These are phyloP conservation scores for Phytophthora sojae DNA, from an alignment of 352 stramenopile species.

Conservation along the genomic window DNA sequence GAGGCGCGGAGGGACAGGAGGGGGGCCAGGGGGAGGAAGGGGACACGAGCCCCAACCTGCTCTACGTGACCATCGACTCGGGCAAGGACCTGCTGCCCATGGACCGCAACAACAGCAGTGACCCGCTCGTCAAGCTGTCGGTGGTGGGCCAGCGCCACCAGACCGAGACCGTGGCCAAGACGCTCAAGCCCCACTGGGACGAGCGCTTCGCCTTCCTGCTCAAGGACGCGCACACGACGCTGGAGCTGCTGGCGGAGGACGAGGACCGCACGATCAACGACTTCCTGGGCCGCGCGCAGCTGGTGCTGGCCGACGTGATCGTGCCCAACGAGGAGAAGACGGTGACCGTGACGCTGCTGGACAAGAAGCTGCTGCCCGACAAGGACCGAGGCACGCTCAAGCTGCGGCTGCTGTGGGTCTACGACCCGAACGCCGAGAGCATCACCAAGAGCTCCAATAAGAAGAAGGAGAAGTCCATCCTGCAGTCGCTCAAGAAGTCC, in stretches of 20 bases:
- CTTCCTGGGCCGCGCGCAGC: conserved; percentile 66
- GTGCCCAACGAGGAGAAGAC: conserved; percentile 55
- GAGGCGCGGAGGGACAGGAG: not conserved
- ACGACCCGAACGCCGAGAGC: conserved; percentile 53
- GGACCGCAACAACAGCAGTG: conserved; percentile 78
- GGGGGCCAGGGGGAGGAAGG: not conserved
- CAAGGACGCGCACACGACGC: conserved; percentile 48
- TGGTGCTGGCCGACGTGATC: conserved; percentile 57
- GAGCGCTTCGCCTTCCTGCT: conserved; percentile 71
- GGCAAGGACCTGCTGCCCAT: conserved; percentile 83
- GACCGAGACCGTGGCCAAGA: conserved; percentile 73
- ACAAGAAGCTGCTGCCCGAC: conserved; percentile 63
- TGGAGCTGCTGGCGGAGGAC: conserved; percentile 72
- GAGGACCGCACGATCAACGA: conserved; percentile 79
- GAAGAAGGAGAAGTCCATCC: conserved; percentile 53
- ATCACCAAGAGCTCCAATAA: conserved; percentile 52
- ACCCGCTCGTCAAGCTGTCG: conserved; percentile 88
- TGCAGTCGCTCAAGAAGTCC: conserved; percentile 62
- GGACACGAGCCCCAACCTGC: conserved; percentile 53
- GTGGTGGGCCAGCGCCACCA: conserved; percentile 77
- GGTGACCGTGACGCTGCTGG: conserved; percentile 54
- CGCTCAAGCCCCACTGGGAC: conserved; percentile 82
- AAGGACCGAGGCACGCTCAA: conserved; percentile 66
- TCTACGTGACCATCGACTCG: conserved; percentile 80
- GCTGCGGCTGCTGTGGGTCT: conserved; percentile 60